These are phyloP conservation scores for Tanozyma kutaoensis DNA, from an alignment of 805 yeast species.

Conservation along the genomic window DNA sequence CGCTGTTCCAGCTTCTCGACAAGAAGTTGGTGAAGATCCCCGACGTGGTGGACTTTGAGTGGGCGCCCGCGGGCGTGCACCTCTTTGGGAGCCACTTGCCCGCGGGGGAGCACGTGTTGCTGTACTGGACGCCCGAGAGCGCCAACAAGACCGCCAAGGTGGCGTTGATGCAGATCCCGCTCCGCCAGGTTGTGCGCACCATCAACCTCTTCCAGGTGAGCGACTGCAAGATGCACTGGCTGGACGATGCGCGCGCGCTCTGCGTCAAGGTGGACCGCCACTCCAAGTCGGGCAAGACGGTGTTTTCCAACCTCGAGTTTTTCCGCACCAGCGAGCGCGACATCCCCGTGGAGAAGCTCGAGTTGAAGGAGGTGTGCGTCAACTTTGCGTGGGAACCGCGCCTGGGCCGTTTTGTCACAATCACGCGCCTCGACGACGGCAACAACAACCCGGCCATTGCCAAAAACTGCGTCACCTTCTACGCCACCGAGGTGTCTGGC, in stretches of 20 bases:
- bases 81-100: conserved; percentile 42
- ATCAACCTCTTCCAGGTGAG: conserved; percentile 91
- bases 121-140: conserved; percentile 96
- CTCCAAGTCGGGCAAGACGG: conserved; percentile 86
- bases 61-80: conserved; percentile 81
- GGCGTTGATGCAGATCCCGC: conserved; percentile 75
- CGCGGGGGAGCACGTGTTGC: conserved; percentile 52
- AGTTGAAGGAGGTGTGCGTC: conserved; percentile 76
- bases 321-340: conserved; percentile 80
- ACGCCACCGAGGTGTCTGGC: conserved; percentile 56
- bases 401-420: conserved; percentile 73
- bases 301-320: conserved; percentile 84
- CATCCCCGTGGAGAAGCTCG: conserved; percentile 89
- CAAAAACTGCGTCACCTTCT: conserved; percentile 63
- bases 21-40: conserved; percentile 75
- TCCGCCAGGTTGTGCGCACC: conserved; percentile 74
- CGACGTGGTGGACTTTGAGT: conserved; percentile 82
- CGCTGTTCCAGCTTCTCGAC: conserved; percentile 68
- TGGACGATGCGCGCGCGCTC: conserved; percentile 66
- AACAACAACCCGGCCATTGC: conserved; percentile 50
- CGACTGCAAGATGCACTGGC: conserved; percentile 90
- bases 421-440: conserved; percentile 49
- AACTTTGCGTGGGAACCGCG: conserved; percentile 95
- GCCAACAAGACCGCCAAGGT: conserved; percentile 92
- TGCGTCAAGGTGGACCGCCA: conserved; percentile 96